Conservation (phyloP, 1,139 yeast genomes). For the Oligophagozyma castellii region DNA sequence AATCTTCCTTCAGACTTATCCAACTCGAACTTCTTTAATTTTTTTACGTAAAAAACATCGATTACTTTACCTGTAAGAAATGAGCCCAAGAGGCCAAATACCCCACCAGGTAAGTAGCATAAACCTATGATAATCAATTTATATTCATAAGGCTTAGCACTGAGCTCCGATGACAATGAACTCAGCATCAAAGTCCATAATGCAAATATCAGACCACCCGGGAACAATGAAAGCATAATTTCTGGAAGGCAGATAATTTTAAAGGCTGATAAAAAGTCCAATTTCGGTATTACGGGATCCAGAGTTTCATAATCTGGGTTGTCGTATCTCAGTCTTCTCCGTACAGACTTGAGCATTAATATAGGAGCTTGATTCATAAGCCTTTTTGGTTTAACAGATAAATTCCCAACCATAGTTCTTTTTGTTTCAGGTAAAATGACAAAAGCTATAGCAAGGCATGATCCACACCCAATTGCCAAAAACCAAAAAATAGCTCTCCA, state of each 20-base stretch:
- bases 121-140: slow-evolving; percentile 44
- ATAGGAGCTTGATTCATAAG: slow-evolving; percentile 34
- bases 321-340: slow-evolving; percentile 13
- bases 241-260: slow-evolving; percentile 30
- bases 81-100: slow-evolving; percentile 41
- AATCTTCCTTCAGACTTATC: slow-evolving; percentile 15
- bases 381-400: slow-evolving; percentile 35
- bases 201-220: slow-evolving; percentile 53
- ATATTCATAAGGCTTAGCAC: slow-evolving; percentile 34
- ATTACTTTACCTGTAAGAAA: slow-evolving; percentile 34
- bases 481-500: slow-evolving; percentile 79
- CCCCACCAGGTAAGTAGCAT: slow-evolving; percentile 48
- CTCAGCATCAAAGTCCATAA: slow-evolving; percentile 60
- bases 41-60: slow-evolving; percentile 31
- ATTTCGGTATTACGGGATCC: slow-evolving; percentile 21
- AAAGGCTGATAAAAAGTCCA: slow-evolving; percentile 30
- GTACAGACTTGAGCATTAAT: slow-evolving; percentile 16
- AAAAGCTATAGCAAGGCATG: slow-evolving; percentile 22
- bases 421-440: slow-evolving; percentile 58
- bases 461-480: slow-evolving; percentile 45
- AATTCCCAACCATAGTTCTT: slow-evolving; percentile 54
- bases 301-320: slow-evolving; percentile 23
- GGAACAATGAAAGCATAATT: slow-evolving; percentile 31
- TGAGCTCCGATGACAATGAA: slow-evolving; percentile 42
- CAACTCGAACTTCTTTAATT: slow-evolving; percentile 10